Evolutionary conservation across 2,329 filamentous ascomycete species (phyloP).

Genomic region (Xylariaceae sp.): DNA sequence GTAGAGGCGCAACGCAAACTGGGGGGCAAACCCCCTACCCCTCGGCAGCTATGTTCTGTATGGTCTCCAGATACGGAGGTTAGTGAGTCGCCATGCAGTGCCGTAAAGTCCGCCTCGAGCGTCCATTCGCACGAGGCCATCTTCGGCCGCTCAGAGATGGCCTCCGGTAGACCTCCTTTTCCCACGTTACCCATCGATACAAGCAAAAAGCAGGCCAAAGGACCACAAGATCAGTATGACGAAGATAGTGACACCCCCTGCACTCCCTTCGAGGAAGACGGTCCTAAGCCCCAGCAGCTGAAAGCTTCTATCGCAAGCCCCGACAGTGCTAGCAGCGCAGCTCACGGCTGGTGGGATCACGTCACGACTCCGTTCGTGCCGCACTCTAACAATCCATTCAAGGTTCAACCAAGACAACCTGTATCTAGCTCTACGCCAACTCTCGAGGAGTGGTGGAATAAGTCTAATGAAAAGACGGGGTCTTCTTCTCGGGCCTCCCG

Average conservation of each 20-base stretch:
- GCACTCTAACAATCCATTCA: conserved; percentile 41
- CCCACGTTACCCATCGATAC: conserved; percentile 49
- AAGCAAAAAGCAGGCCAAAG: conserved; percentile 32
- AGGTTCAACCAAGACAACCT: conserved; percentile 31
- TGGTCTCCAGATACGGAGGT: conserved; percentile 60
- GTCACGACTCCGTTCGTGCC: conserved; percentile 64
- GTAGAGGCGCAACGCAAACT: conserved; percentile 30
- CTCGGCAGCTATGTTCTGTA: conserved; percentile 42
- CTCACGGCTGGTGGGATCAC: conserved; percentile 72
- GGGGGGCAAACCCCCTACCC: conserved; percentile 22
- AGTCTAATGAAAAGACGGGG: conserved; percentile 24
- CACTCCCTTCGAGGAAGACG: conserved; percentile 68
- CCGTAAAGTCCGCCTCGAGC: conserved; percentile 48
- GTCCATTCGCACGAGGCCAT: conserved; percentile 54
- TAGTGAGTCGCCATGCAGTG: conserved; percentile 38
- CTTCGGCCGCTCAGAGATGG: conserved; percentile 25
- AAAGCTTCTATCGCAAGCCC: conserved; percentile 36
- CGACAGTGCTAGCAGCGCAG: conserved; percentile 51
- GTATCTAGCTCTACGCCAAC: conserved; percentile 16
- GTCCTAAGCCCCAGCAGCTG: conserved; percentile 37
- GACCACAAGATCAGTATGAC: conserved; percentile 42
- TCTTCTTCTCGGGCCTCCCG: conserved; percentile 14
- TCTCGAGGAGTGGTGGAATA: conserved; percentile 29
- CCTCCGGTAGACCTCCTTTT: conserved; percentile 50
- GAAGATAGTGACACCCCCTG: conserved; percentile 47